These are phyloP conservation scores for Solanum hybrid DNA, from an alignment of 305 asterid species.

Conservation along the genomic window DNA sequence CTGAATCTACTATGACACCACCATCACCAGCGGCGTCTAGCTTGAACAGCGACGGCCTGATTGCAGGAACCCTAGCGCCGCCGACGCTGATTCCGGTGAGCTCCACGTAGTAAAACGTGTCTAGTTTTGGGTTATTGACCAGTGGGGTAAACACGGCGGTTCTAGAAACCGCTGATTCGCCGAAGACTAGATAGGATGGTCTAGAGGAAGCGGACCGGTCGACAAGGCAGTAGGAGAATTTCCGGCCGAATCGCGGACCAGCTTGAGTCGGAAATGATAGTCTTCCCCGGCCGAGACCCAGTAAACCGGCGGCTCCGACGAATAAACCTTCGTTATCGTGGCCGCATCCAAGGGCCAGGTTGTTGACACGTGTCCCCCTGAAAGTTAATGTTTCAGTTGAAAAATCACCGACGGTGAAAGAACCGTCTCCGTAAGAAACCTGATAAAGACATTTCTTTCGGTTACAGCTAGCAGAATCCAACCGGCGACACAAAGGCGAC, in stretches of 20 bases:
- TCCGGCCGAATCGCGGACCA: conserved; percentile 24
- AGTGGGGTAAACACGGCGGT: conserved; percentile 30
- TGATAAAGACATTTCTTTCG: conserved; percentile 32
- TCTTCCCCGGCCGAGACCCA: conserved; percentile 36
- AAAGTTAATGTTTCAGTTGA: conserved; percentile 38
- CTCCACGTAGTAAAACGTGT: conserved; percentile 35
- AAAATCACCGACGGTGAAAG: conserved; percentile 34
- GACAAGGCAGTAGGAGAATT: conserved; percentile 34
- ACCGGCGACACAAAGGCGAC: conserved; percentile 29
- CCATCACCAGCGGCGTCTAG: conserved; percentile 27
- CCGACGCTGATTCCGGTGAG: conserved; percentile 33
- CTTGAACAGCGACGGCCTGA: conserved; percentile 22
- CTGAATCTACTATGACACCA: conserved; percentile 36
- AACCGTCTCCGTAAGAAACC: conserved; percentile 40
- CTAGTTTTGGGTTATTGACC: conserved; percentile 19
- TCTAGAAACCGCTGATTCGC: conserved; percentile 21
- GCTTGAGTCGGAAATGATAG: conserved; percentile 31
- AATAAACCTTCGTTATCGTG: conserved; percentile 39
- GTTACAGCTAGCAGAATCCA: conserved; percentile 32
- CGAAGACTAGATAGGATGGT: conserved; percentile 30
- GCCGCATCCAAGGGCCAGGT: conserved; percentile 34
- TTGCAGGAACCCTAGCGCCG: conserved; percentile 20
- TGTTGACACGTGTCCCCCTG: conserved; percentile 19
- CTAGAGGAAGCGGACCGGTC: conserved; percentile 28
- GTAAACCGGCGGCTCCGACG: conserved; percentile 32